Conservation (phyloP, 345 rosid species). For the Eucalyptus coolabah region DNA sequence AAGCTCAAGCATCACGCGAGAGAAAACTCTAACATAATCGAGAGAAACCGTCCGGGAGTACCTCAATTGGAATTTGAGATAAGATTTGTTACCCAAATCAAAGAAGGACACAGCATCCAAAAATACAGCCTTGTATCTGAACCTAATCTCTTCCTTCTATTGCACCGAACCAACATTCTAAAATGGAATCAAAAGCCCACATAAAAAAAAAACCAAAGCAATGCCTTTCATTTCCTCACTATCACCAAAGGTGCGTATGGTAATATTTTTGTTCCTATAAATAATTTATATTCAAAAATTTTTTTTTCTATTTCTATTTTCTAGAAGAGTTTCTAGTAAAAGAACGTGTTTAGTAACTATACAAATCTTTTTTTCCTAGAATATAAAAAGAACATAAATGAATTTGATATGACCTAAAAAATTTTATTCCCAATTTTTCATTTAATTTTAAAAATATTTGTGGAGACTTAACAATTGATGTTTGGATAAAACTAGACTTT, state of each 20-base stretch:
- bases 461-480: neutral
- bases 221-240: neutral
- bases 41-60: no score
- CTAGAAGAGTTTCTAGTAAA: no score
- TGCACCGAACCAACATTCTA: neutral
- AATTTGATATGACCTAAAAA: neutral
- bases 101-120: neutral
- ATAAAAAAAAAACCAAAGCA: neutral
- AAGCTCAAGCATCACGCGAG: no score
- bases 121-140: neutral
- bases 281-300: no score
- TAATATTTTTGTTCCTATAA: no score
- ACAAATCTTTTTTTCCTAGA: no score
- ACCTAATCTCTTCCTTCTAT: neutral
- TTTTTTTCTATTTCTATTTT: no score
- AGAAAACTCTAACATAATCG: no score
- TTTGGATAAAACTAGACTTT: no score
- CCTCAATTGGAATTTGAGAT: neutral
- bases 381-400: neutral
- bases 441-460: no score
- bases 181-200: neutral
- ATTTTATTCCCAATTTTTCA: neutral
- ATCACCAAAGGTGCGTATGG: neutral
- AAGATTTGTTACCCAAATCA: neutral
- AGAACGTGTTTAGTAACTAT: rapidly evolving